Base-by-base conservation (phyloP, 2,329 filamentous ascomycete species). In the Trichoderma sp. region DNA sequence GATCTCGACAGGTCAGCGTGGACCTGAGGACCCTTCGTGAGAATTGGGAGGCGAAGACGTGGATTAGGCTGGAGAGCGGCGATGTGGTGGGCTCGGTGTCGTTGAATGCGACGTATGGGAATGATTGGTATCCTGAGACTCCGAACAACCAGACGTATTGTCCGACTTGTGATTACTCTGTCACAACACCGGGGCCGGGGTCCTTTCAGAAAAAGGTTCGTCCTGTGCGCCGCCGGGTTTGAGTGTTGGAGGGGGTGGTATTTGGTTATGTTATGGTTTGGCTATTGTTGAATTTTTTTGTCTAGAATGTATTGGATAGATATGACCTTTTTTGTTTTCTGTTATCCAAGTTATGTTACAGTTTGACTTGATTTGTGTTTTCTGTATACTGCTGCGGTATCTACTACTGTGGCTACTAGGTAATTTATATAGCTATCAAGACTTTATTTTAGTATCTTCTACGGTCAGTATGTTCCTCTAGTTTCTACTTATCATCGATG, bases 31-130 rank as follows among this genome's bases (percentile, higher is more conserved):
- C 78, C 26, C 76, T 88, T 17, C 50, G 71, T 39, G 13, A 36
- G 1, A 75, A 76, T 6, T 74, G 80, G 23, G 83, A 84, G 47
- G 79, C 88, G 0, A 84, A 89, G 39, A 91, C 88, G 0, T 92
- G 88, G 85, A 87, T 91, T 47, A 83, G 88, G 2, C 80, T 92
- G 34, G 89, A 91, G 75, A 84, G 85, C 59, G 87, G 87, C 0
- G 81, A 79, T 1, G 77, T 86, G 0, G 85, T 88, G 1, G 88
- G 86, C 0, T 78, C 75, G 2, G 85, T 92, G 4, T 82, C 80
- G 4, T 78, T 92, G 64, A 92, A 92, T 75, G 78, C 82, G 2
- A 91, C 89, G 0, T 91, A 87, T 73, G 88, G 89, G 1, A 74
- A 76, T 4, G 89, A 91, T 77, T 72, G 73, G 32, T 91, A 92